Base-by-base conservation (phyloP, 2,329 filamentous ascomycete species). In the Cladobotryum protrusum region DNA sequence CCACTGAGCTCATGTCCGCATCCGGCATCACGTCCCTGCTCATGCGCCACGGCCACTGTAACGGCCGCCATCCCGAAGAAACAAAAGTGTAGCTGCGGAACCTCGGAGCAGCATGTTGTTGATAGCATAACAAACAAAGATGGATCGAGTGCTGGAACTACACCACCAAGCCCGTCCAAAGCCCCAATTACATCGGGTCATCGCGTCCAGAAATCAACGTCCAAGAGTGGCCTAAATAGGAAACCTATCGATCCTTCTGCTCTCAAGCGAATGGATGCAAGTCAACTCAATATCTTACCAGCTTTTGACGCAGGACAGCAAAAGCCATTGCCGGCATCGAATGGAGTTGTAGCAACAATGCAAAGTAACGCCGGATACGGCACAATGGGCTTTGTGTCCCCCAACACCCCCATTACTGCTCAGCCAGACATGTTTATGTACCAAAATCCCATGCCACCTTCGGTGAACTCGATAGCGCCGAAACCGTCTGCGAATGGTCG, bases 1-100 rank as follows among this genome's bases (percentile, higher is more conserved):
- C 85, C 85, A 8, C 67, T 88, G 48, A 87, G 83, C 64, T 77
- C 78, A 48, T 88, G 85, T 59, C 83, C 85, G 48, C 85, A 87
- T 58, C 77, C 81, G 6, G 73, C 76, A 29, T 80, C 79, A 45
- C 77, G 77, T 37, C 67, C 69, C n/a, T 87, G 83, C 63, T 75
- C 74, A 33, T 86, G 81, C 62, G 75, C 6, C 6, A 29, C 76
- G 40, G 76, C 77, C 36, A 18, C 36, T 52, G 75, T 87, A n/a
- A 85, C 83, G 14, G 81, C 80, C 33, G 81, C 81, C 7, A 80
- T 85, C 49, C 79, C 81, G 1, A 74, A 75, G 56, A 77, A 77
- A 54, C 75, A 80, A 52, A 74, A 74, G 48, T 84, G 81, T 49
- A 67, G 67, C 36, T 84, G 81, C 57, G 72, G 74, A 32, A 63